phyloP scores from a whole-genome alignment of 2,329 filamentous ascomycete genomes.

The Fusarium zealandicum region DNA sequence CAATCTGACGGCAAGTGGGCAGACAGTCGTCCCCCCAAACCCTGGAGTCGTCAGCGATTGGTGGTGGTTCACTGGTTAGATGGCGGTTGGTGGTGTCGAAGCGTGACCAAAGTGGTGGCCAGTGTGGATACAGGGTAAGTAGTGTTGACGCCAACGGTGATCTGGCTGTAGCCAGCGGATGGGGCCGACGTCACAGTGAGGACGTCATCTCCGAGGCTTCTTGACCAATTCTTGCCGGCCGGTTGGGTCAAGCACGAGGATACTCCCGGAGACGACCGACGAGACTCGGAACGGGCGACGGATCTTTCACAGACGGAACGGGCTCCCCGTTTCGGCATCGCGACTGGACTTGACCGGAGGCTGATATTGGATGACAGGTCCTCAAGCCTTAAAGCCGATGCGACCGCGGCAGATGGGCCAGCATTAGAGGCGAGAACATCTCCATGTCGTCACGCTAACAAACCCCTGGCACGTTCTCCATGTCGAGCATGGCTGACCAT shows the following conservation, averaged over 20 bases:
- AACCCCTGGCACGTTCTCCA: conserved; percentile 24
- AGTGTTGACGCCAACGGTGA: conserved; percentile 35
- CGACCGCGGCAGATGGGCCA: conserved; percentile 19
- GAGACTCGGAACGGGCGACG: conserved; percentile 14
- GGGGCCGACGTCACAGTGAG: conserved; percentile 35
- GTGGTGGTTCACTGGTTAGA: conserved; percentile 23
- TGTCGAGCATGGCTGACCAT: conserved; percentile 26
- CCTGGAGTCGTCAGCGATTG: conserved; percentile 24
- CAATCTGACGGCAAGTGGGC: conserved; percentile 21
- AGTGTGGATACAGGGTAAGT: conserved; percentile 36
- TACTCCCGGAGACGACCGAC: conserved; percentile 6
- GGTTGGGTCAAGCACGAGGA: conserved; percentile 24
- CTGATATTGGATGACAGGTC: conserved; percentile 12
- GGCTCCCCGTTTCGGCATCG: conserved; percentile 21
- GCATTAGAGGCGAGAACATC: conserved; percentile 6
- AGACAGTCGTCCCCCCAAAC: conserved; percentile 14
- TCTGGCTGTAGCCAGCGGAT: conserved; percentile 29
- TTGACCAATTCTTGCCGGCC: conserved; percentile 19
- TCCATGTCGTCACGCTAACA: conserved; percentile 14
- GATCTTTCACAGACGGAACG: conserved; percentile 16
- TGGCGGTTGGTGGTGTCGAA: conserved; percentile 35
- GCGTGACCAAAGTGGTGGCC: conserved; percentile 27
- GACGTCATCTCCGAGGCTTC: conserved; percentile 34
- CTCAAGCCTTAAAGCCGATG: conserved; percentile 24
- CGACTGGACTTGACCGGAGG: neutral